Conservation (phyloP, 1,284 basidiomycete species). For the Albatrellus sp. region DNA sequence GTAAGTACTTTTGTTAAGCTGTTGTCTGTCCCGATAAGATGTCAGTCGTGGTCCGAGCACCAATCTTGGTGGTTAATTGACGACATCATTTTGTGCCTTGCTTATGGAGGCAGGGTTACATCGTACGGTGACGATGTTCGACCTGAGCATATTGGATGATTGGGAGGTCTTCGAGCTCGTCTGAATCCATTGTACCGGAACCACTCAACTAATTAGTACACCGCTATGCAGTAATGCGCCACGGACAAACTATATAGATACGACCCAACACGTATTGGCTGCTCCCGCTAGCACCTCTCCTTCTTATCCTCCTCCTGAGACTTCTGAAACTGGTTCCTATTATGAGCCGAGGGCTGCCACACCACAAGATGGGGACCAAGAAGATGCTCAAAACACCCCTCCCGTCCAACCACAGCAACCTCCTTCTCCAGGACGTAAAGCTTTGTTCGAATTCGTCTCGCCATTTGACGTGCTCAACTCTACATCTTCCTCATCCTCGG, state of each 20-base stretch:
- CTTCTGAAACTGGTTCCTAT: conserved; percentile 18
- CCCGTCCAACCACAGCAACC: conserved; percentile 24
- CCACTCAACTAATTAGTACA: too few relatives aligned
- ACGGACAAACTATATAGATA: conserved; percentile 43
- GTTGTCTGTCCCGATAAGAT: too few relatives aligned
- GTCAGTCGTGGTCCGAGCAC: neutral
- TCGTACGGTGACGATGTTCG: too few relatives aligned
- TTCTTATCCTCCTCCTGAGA: conserved; percentile 22
- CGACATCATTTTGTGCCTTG: too few relatives aligned
- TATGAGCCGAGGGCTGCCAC: conserved; percentile 30
- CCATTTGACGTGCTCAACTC: conserved; percentile 64
- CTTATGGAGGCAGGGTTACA: too few relatives aligned
- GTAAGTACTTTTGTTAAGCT: conserved; percentile 28
- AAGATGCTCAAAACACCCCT: conserved; percentile 10
- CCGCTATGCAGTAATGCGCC: neutral
- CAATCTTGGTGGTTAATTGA: too few relatives aligned
- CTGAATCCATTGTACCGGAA: too few relatives aligned
- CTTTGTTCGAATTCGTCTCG: conserved; percentile 73
- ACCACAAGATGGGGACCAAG: conserved; percentile 23
- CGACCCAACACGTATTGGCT: conserved; percentile 27
- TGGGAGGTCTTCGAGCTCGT: too few relatives aligned
- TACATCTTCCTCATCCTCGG: conserved; percentile 30
- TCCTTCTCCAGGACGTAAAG: conserved; percentile 59
- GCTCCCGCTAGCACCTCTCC: conserved; percentile 32
- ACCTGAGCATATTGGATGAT: too few relatives aligned